Percentiles rank a stretch among this genome's conserved stretches.
Conservation (phyloP, 345 rosid species). For the Heritiera littoralis region DNA sequence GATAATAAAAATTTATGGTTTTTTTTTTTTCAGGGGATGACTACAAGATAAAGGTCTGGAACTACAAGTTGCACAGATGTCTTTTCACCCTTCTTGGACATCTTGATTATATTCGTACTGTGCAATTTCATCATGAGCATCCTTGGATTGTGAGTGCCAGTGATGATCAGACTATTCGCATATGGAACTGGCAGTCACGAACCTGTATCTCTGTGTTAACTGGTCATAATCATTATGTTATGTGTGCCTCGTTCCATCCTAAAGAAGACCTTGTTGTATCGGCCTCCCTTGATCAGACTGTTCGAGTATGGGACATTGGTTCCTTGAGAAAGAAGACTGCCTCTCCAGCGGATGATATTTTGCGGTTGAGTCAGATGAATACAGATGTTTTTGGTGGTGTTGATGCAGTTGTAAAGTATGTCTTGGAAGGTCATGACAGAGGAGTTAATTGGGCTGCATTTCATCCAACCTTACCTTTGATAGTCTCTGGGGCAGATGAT, state of each 20-base stretch:
- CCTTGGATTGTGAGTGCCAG: conserved; percentile 99
- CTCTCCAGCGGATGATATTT: conserved; percentile 88
- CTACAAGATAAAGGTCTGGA: conserved; percentile 98
- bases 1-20: background rate
- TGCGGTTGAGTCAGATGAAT: conserved; percentile 91
- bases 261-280: conserved; percentile 97
- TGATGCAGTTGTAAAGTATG: conserved; percentile 95
- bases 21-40: conserved; percentile 74
- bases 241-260: conserved; percentile 98
- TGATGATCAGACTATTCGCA: conserved; percentile 96
- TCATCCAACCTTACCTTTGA: conserved; percentile 91
- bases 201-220: conserved; percentile 93
- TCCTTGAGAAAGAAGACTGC: conserved; percentile 83
- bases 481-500: conserved; percentile 98
- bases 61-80: conserved; percentile 85
- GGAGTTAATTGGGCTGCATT: conserved; percentile 99
- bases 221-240: conserved; percentile 97
- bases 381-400: conserved; percentile 91
- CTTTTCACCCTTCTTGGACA: conserved; percentile 96
- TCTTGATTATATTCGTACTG: conserved; percentile 95
- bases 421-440: conserved; percentile 95
- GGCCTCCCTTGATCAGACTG: conserved; percentile 95
- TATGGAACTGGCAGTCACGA: conserved; percentile 99
- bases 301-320: conserved; percentile 98
- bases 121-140: conserved; percentile 93